Conservation (phyloP, 768 basidiomycete genomes). For the Lactarius deliciosus region DNA sequence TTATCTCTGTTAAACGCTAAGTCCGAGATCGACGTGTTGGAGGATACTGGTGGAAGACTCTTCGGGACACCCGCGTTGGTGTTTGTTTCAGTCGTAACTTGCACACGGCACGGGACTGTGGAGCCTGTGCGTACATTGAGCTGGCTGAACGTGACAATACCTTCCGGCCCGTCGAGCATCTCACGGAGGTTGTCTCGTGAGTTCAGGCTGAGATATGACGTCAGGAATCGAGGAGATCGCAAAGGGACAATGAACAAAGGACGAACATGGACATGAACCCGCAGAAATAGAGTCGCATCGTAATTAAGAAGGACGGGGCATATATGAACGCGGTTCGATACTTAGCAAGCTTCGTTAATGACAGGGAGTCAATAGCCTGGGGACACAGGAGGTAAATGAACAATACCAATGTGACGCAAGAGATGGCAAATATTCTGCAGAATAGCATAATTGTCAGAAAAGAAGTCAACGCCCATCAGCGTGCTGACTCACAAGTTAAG, state of each 20-base stretch:
- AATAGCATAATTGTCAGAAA: not conserved
- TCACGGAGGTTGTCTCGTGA: not conserved
- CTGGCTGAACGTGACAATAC: not conserved
- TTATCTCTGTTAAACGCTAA: not conserved
- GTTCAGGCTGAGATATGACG: not conserved
- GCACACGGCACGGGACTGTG: not conserved
- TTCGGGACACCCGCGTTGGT: not conserved
- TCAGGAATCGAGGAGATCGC: not conserved
- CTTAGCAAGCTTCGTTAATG: not conserved
- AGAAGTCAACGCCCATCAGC: too few species aligned
- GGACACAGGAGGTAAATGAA: not conserved
- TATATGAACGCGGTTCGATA: not conserved
- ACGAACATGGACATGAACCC: conserved; percentile 6
- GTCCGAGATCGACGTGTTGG: not conserved
- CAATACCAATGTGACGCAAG: not conserved
- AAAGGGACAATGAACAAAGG: not conserved
- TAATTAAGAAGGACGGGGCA: conserved; percentile 9
- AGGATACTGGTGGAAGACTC: not conserved
- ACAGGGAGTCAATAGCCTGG: not conserved
- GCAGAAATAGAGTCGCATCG: conserved; percentile 3
- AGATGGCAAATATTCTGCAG: not conserved
- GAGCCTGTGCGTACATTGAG: not conserved
- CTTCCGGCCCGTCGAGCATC: not conserved
- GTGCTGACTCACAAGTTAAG: conserved; percentile 4
- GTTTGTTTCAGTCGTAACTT: not conserved